Evolutionary conservation across 805 yeast species (phyloP).

Genomic region (Saccharomycopsis javanensis): DNA sequence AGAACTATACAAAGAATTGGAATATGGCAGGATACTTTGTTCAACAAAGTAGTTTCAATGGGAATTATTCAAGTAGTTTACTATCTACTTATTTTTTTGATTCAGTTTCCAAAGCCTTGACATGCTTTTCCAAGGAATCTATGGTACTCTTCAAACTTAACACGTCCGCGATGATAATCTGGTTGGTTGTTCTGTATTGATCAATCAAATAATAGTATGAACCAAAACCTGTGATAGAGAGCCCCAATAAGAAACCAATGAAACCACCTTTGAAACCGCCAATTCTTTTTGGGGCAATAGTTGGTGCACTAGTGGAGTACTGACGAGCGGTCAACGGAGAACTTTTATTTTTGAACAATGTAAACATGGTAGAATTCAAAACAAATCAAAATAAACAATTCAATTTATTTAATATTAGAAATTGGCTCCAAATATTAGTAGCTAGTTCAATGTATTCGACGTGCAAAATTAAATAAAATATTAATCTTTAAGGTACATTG

Average conservation of each 20-base stretch:
- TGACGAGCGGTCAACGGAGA: neutral
- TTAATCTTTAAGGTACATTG: too few relatives aligned
- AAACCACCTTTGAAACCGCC: slow-evolving; percentile 42
- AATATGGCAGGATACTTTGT: too few relatives aligned
- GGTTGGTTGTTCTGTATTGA: slow-evolving; percentile 64
- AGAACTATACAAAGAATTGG: too few relatives aligned
- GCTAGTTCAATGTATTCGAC: too few relatives aligned
- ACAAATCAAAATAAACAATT: too few relatives aligned
- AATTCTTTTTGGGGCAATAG: slow-evolving; percentile 22
- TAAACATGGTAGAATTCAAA: neutral
- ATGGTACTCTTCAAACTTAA: slow-evolving; percentile 60
- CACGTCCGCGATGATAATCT: slow-evolving; percentile 67
- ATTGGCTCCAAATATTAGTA: too few relatives aligned
- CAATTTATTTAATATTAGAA: too few relatives aligned
- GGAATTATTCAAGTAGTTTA: neutral
- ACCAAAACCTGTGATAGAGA: slow-evolving; percentile 60
- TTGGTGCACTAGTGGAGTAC: neutral
- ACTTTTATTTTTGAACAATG: neutral
- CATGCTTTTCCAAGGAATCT: slow-evolving; percentile 57
- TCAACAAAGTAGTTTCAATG: neutral
- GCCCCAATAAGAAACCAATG: slow-evolving; percentile 73
- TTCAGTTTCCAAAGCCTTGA: slow-evolving; percentile 46
- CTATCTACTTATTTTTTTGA: neutral
- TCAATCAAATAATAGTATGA: slow-evolving; percentile 73
- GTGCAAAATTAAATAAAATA: too few relatives aligned